phyloP scores from a whole-genome alignment of 2,329 filamentous ascomycete genomes.

The Xylaria sp. region DNA sequence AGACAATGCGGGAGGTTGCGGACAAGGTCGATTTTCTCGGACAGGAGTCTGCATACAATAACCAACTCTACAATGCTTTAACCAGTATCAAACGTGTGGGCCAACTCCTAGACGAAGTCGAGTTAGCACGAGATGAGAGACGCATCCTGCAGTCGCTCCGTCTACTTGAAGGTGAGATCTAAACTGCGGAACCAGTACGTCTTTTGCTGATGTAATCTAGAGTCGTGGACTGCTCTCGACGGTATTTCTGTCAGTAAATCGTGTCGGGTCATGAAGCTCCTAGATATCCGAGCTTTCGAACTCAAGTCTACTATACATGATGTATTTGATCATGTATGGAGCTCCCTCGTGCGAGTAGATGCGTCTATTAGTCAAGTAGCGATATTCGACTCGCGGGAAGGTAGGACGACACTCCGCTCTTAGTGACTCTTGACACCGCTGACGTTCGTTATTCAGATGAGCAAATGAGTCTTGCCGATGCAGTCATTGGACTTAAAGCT shows the following conservation, averaged over 20 bases:
- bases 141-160: conserved; percentile 66
- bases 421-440: conserved; percentile 16
- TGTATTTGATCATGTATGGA: conserved; percentile 77
- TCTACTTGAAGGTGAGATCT: conserved; percentile 63
- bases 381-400: conserved; percentile 63
- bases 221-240: conserved; percentile 67
- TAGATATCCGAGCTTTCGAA: conserved; percentile 72
- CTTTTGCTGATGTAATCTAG: conserved; percentile 51
- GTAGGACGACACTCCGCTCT: conserved; percentile 49
- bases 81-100: conserved; percentile 66
- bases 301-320: conserved; percentile 74
- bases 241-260: conserved; percentile 69
- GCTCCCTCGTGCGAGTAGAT: conserved; percentile 72
- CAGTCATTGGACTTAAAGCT: conserved; percentile 64
- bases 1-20: conserved; percentile 63
- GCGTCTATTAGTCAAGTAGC: conserved; percentile 63
- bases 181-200: background rate
- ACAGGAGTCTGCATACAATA: conserved; percentile 68
- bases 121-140: conserved; percentile 64
- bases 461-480: conserved; percentile 64
- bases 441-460: conserved; percentile 53
- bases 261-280: conserved; percentile 70
- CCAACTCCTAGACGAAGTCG: conserved; percentile 69
- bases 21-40: conserved; percentile 66
- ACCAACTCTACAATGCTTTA: conserved; percentile 64